Evolutionary conservation across 768 basidiomycete species (phyloP).

Genomic region (Naematelia aurantialba): DNA sequence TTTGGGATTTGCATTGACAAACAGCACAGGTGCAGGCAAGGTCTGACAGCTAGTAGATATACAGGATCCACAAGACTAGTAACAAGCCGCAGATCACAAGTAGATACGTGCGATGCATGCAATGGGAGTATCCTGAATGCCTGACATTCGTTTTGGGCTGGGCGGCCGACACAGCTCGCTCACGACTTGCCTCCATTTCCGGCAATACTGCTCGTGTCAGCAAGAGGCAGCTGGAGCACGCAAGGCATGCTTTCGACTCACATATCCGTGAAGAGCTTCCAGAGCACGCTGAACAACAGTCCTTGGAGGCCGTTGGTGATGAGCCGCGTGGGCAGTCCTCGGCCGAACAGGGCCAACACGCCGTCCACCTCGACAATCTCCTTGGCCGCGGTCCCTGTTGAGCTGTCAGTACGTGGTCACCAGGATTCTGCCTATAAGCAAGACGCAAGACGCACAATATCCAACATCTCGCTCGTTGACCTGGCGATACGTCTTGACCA

Average conservation of each 20-base stretch:
- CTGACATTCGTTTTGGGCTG: too few species aligned
- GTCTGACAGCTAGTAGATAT: too few species aligned
- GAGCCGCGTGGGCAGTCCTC: slow-evolving; percentile 84
- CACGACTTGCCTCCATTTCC: background rate
- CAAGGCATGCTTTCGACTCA: slow-evolving; percentile 46
- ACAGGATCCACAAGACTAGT: too few species aligned
- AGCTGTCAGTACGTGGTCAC: slow-evolving; percentile 1
- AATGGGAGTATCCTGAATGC: too few species aligned
- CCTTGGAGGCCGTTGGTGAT: slow-evolving; percentile 89
- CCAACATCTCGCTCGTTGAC: slow-evolving; percentile 76
- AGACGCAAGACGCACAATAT: slow-evolving; percentile 56
- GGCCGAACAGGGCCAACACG: slow-evolving; percentile 71
- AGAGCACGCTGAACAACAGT: slow-evolving; percentile 82
- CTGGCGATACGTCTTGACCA: slow-evolving; percentile 93
- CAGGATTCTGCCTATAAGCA: background rate
- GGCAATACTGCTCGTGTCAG: background rate
- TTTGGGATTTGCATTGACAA: too few species aligned
- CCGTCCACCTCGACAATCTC: slow-evolving; percentile 75
- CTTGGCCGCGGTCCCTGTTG: slow-evolving; percentile 62
- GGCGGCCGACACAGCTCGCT: too few species aligned
- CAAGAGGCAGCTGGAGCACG: background rate
- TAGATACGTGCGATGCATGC: too few species aligned
- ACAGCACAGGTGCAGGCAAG: too few species aligned
- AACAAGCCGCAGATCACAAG: too few species aligned
- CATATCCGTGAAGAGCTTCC: slow-evolving; percentile 87